Base-by-base conservation (phyloP, 352 stramenopile genomes). In the Pythium scleroteichum region DNA sequence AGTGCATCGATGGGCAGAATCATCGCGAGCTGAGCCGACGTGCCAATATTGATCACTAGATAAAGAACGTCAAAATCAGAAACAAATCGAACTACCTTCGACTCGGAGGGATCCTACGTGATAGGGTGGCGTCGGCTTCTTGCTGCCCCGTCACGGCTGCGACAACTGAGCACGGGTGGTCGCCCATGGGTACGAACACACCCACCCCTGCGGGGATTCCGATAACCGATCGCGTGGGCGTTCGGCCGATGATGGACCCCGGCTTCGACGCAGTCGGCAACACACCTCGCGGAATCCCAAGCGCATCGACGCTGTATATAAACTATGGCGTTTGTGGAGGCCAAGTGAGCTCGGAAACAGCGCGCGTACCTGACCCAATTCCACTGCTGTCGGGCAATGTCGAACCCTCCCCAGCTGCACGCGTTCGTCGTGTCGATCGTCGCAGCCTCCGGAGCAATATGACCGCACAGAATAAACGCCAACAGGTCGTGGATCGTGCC, bases 401-500 rank as follows among this genome's bases (percentile, higher is more conserved):
- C 70, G 42, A 91, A 81, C 3, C 70, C 72, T 23, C 85, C 85
- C 85, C 85, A 94, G 54, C 82, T 92, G 53, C 78, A 86, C 44
- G 81, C 85, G 60, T 92, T 76, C 1, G 83, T 94, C 9, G 69
- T 81, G 59, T 92, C 85, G 53, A 94, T 94, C 40, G 59, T 74
- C 16, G 72, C 71, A 13, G 83, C 44, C 8, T 55, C 62, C 16
- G 69, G 60, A 24, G 69, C 61, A 13, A 53, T 59, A 46, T 87
- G 69, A 6, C 85, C 82, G 20, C 79, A 89, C n/a, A 94, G 62
- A 26, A 86, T 47, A 58, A 92, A 93, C 45, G 78, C 75, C 2
- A 94, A 60, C 3, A 94, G 71, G 58, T 94, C 85, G 48, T 89
- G 80, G 58, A 94, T 92, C 4, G 83, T 94, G 19, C 85, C 85